These are phyloP conservation scores for Pseudocercospora ulei DNA, from an alignment of 2,329 filamentous ascomycete genomes.

Conservation along the genomic window DNA sequence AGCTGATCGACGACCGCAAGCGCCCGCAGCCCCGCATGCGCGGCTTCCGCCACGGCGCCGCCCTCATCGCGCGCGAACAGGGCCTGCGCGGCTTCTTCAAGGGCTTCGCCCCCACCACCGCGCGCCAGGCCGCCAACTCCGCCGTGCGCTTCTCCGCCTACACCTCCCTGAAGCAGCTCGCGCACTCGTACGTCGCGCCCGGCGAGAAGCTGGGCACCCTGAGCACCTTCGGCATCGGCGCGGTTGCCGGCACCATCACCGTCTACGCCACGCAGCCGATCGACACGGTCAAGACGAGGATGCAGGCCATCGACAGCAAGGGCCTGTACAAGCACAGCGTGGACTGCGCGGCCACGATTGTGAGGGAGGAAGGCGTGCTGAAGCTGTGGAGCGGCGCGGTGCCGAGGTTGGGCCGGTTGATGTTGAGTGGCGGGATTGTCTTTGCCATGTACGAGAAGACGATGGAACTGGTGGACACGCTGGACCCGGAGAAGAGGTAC, in stretches of 20 bases:
- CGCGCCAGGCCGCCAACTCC: conserved; percentile 86
- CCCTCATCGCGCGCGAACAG: conserved; percentile 76
- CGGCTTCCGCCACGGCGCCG: conserved; percentile 83
- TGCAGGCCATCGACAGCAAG: conserved; percentile 89
- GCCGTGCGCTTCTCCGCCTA: conserved; percentile 91
- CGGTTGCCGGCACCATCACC: conserved; percentile 78
- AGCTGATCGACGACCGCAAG: conserved; percentile 95
- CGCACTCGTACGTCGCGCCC: conserved; percentile 83
- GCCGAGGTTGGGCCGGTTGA: conserved; percentile 70
- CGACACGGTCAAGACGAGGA: conserved; percentile 90
- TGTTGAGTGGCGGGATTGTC: conserved; percentile 90
- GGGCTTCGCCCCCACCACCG: conserved; percentile 89
- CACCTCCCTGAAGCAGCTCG: conserved; percentile 80
- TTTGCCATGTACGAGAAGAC: conserved; percentile 98
- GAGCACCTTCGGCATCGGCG: conserved; percentile 85
- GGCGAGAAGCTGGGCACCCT: conserved; percentile 86
- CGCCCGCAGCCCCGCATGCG: conserved; percentile 71
- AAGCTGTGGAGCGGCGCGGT: conserved; percentile 93
- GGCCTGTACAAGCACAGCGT: conserved; percentile 77
- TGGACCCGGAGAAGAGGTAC: conserved; percentile 78
- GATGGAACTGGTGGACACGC: conserved; percentile 69
- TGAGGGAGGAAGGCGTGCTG: conserved; percentile 76
- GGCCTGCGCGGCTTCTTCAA: conserved; percentile 92
- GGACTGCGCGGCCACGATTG: conserved; percentile 70
- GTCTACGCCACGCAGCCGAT: conserved; percentile 65